Evolutionary conservation across 371 early-diverging fungal genomes (phyloP).

Genomic region (Quaeritorhiza haematococci): DNA sequence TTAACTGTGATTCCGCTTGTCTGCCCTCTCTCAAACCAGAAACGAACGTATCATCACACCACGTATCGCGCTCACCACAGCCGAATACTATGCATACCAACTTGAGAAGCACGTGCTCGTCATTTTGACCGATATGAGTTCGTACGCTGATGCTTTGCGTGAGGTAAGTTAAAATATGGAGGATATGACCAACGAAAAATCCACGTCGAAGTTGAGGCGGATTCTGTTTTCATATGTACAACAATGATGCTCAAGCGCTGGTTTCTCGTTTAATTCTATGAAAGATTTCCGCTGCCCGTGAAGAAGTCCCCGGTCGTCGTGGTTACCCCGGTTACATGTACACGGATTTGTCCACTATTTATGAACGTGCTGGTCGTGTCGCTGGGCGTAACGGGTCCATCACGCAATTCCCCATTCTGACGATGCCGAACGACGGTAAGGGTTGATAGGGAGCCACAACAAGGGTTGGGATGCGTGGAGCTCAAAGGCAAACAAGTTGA

Average conservation of each 20-base stretch:
- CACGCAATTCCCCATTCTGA: conserved; percentile 99
- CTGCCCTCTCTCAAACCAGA: conserved; percentile 28
- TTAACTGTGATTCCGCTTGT: no score
- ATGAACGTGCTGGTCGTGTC: conserved; percentile 99
- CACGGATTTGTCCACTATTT: conserved; percentile 99
- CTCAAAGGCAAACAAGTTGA: no score
- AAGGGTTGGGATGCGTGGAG: no score
- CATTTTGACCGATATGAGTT: conserved; percentile 99
- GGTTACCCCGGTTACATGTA: conserved; percentile 99
- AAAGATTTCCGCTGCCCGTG: conserved; percentile 96
- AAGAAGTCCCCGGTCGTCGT: conserved; percentile 99
- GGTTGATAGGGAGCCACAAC: background rate
- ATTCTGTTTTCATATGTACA: conserved; percentile 1
- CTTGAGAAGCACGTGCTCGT: conserved; percentile 99
- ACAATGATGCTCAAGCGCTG: background rate
- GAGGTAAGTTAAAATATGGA: conserved; percentile 65
- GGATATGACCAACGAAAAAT: no score
- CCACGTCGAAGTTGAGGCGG: no score
- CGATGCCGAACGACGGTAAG: conserved; percentile 99
- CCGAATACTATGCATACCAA: conserved; percentile 99
- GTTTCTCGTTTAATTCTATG: background rate
- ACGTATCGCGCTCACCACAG: conserved; percentile 98
- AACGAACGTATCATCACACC: conserved; percentile 99
- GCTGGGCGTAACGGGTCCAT: conserved; percentile 99
- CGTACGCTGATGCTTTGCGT: conserved; percentile 99